These are phyloP conservation scores for Glycine tomentella DNA, from an alignment of 306 rosid genomes.

Conservation along the genomic window DNA sequence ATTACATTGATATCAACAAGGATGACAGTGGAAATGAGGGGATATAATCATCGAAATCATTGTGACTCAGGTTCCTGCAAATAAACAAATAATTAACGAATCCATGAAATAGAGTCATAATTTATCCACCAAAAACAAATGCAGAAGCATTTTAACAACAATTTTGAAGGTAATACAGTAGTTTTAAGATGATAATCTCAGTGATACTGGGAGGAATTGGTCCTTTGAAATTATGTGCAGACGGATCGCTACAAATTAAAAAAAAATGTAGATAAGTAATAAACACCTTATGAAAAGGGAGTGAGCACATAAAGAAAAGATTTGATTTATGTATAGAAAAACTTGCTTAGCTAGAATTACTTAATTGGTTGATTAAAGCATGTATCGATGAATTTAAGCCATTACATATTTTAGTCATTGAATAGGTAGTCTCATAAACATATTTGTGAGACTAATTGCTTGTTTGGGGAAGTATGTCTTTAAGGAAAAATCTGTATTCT, in stretches of 20 bases:
- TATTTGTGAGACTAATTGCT: neutral
- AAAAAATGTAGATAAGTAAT: neutral
- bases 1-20: slow-evolving; percentile 73
- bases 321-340: slow-evolving; percentile 24
- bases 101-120: slow-evolving; percentile 30
- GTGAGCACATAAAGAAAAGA: neutral
- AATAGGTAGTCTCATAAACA: neutral
- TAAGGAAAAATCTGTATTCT: neutral
- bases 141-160: slow-evolving; percentile 14
- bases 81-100: slow-evolving; percentile 42
- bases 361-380: slow-evolving; percentile 39
- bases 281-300: neutral
- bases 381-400: neutral
- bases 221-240: slow-evolving; percentile 67
- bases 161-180: slow-evolving; percentile 63
- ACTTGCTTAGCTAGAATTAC: slow-evolving; percentile 27
- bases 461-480: slow-evolving; percentile 3
- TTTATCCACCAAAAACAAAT: slow-evolving; percentile 21
- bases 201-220: slow-evolving; percentile 67
- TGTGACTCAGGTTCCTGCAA: slow-evolving; percentile 81
- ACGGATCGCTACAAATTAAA: slow-evolving; percentile 67
- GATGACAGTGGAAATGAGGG: slow-evolving; percentile 69
- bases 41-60: slow-evolving; percentile 59
- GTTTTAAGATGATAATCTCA: slow-evolving; percentile 59
- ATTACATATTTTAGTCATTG: neutral